Percentiles rank a stretch among this genome's conserved stretches.
Evolutionary conservation across 2,329 filamentous ascomycete species (phyloP).

Genomic region (Davidsoniella virescens): DNA sequence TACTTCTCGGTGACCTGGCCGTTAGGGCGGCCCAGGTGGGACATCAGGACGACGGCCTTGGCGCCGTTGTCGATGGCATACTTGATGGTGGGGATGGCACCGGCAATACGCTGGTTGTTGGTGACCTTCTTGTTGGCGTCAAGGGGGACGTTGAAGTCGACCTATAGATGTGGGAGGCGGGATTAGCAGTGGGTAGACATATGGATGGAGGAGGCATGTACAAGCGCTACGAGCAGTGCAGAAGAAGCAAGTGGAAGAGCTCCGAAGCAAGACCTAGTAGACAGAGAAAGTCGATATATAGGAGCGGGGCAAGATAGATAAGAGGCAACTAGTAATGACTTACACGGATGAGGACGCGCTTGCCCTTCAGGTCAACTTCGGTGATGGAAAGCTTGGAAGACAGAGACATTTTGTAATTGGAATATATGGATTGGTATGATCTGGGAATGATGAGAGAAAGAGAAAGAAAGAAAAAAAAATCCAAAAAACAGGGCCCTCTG

Average conservation of each 20-base stretch:
- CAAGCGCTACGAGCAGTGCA: not conserved
- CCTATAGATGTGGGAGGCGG: constrained; percentile 33
- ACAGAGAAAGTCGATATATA: not conserved
- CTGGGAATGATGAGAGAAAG: not conserved
- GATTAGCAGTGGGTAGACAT: not conserved
- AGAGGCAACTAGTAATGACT: constrained; percentile 23
- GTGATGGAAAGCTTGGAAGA: constrained; percentile 95
- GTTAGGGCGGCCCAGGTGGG: constrained; percentile 89
- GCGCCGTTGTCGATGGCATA: constrained; percentile 79
- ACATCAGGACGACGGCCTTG: constrained; percentile 93
- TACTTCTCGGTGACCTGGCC: constrained; percentile 84
- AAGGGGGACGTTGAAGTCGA: constrained; percentile 99
- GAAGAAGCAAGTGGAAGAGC: constrained; percentile 4
- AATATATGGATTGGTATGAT: constrained; percentile 14
- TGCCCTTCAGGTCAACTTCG: constrained; percentile 93
- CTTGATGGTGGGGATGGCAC: constrained; percentile 89
- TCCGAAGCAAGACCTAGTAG: not conserved
- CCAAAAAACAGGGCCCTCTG: not conserved
- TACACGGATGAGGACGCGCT: constrained; percentile 94
- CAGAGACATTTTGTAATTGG: constrained; percentile 64
- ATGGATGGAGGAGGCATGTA: not conserved
- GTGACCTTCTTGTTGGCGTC: constrained; percentile 86
- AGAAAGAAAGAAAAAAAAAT: not conserved
- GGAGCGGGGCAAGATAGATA: not conserved
- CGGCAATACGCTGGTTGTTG: constrained; percentile 96